Base-by-base conservation (phyloP, 352 stramenopile species). In the Elongisporangium anandrum region DNA sequence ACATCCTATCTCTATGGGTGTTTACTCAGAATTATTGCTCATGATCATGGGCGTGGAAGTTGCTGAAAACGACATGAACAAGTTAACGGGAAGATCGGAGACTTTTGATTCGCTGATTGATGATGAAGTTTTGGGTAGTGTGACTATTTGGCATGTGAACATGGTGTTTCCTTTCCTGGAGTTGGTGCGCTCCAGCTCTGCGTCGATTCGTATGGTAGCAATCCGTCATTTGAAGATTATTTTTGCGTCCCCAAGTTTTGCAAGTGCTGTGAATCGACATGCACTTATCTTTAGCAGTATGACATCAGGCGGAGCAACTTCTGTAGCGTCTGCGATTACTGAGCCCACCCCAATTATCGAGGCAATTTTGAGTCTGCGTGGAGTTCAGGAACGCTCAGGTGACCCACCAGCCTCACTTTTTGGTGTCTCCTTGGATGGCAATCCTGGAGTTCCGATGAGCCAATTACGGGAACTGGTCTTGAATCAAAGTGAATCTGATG, bases 271-370 rank as follows among this genome's bases (percentile, higher is more conserved):
- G 63, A 94, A 94, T 52, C 79, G 85, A 8, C 75, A 89, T 50
- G 80, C 89, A 52, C 57, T 92, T 16, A 88, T 94, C 48, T 90
- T 88, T 58, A 86, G 83, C 59, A 89, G 76, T 63, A 92, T 90
- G 54, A 83, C 80, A 22, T 88, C 57, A 60, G 69, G 85, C 73
- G 78, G 67, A 38, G 79, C 76, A 3, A 86, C 79, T 41, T 66
- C 81, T 19, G 90, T 79, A 2, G 70, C 85, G n/a, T 88, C 80
- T n/a, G 87, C 82, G 17, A 88, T 79, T 56, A 90, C 80, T 0
- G 80, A 90, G 63, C 79, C 88, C 52, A 80, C 87, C 16, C 82
- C 82, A 45, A 90, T 92, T 57, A 85, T 92, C 56, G 82, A 92
- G 50, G 76, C 82, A 3, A 89, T 92, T 49, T 56, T 92, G 22